Evolutionary conservation across 163 green algal species (phyloP), one percentile per base, ranked within the genome.

Genomic region (Scenedesmus sp.): DNA sequence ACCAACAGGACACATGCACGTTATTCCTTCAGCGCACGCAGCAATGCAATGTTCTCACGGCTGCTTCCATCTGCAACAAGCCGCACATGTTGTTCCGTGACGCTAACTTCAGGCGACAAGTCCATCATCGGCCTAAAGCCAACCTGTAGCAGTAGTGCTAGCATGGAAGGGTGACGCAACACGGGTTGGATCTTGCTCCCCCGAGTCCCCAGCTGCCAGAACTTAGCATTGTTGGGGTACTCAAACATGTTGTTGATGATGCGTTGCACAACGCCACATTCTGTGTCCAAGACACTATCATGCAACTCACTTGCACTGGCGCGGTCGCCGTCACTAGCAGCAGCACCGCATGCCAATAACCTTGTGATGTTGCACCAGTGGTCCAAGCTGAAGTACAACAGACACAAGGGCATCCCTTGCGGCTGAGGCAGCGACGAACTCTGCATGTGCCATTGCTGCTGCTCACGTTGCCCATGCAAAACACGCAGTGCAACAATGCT

Each of bases 171-270:
- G 3, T 44, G 33, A 12, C 40, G 15, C 49, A 90, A 35, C 85
- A 84, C 49, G 18, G n/a, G 70, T 33, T 78, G 46, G 13, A 90
- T 35, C 72, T 59, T 84, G 70, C 35, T n/a, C 6, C 42, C 35
- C 10, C 15, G 18, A 40, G 85, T 22, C 5, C 35, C 56, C 24
- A 90, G 16, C 46, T 90, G 70, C 72, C 70, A 84, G 16, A 56
- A 90, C 70, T 90, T 90, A 24, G 70, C 37, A 20, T 76, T 53
- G 49, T 7, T 33, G 30, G 70, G 72, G 35, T 79, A 24, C 4
- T 73, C 33, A n/a, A 20, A 30, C 85, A 90, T 85, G 49, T 90
- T 90, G n/a, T 13, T 2, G 51, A 90, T 26, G 13, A 90, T 72
- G 10, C 85, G 70, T 18, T 76, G 65, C 26, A 76, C 30, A 40